Base-by-base conservation (phyloP, 805 yeast species). In the Candida qinlingensis region DNA sequence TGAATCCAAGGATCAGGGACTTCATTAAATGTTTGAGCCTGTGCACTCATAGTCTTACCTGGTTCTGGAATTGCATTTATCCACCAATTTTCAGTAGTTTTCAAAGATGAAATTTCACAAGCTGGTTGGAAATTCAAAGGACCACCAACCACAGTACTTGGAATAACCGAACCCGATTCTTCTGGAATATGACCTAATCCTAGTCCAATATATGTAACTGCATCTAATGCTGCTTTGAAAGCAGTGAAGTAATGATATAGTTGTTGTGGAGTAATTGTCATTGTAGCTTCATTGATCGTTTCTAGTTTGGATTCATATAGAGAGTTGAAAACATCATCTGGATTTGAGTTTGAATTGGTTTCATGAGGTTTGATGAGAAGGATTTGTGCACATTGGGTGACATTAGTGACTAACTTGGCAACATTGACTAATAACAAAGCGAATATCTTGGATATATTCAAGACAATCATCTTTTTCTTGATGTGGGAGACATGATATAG, bases 1-100 rank as follows among this genome's bases (percentile, higher is more conserved):
- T 71, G 75, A 30, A 65, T 48, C 76, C 76, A 72, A 1, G 64
- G 65, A 50, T 70, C 74, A n/a, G 72, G 70, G 42, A 49, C 55
- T 38, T 53, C 60, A 37, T 51, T 50, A 35, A 49, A 50, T 1
- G 51, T 42, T 27, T 53, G 45, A 2, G 50, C 62, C 34, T 51
- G 55, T 1, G 64, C 59, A 43, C 61, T 48, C 49, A 36, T 45
- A 4, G 49, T 41, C 37, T 52, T 54, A 0, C 61, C 63, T 13
- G 47, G 53, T 39, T 59, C 62, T 19, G 52, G 54, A 8, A 58
- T 48, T 2, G 60, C 54, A 39, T 54, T 59, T 8, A 53, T 46
- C 64, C 65, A 61, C 65, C 65, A 61, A 12, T 53, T 46, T 29
- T 54, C 59, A 8, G 45, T 37, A 1, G 61, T 45, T 39, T 50